These are phyloP conservation scores for Corinectria fuckeliana DNA, from an alignment of 2,329 filamentous ascomycete species.

Conservation along the genomic window DNA sequence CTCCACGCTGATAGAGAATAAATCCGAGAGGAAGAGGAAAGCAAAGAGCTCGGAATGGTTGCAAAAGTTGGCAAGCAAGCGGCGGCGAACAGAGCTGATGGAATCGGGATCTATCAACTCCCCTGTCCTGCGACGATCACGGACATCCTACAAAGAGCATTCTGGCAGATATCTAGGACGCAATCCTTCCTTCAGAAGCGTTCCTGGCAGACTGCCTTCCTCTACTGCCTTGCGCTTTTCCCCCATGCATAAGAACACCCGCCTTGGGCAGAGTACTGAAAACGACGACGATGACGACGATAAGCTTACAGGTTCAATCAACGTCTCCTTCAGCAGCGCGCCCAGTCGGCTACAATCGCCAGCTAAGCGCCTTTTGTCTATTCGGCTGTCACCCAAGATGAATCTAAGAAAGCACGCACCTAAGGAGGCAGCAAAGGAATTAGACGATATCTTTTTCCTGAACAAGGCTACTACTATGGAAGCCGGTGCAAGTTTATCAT, in stretches of 20 bases:
- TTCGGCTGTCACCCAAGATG: conserved; percentile 20
- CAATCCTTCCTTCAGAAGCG: conserved; percentile 30
- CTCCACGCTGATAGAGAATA: conserved; percentile 21
- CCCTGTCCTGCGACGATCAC: conserved; percentile 20
- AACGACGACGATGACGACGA: conserved; percentile 20
- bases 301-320: conserved; percentile 16
- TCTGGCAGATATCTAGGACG: background rate
- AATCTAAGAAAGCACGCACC: conserved; percentile 4
- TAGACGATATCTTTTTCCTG: conserved; percentile 25
- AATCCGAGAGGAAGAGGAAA: conserved; percentile 35
- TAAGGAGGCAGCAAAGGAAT: conserved; percentile 5
- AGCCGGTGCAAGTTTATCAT: conserved; percentile 35
- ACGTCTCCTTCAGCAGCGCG: conserved; percentile 9
- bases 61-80: conserved; percentile 41
- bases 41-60: conserved; percentile 42
- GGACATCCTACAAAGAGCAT: background rate
- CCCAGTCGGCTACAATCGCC: conserved; percentile 10
- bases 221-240: conserved; percentile 12
- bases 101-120: conserved; percentile 31
- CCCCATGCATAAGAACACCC: background rate
- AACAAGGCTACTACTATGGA: conserved; percentile 19
- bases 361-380: conserved; percentile 19
- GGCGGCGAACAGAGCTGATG: conserved; percentile 30
- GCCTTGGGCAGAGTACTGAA: background rate
- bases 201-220: conserved; percentile 25